Percentiles rank a stretch among this genome's conserved stretches.
These are phyloP conservation scores for Sugiyamaella pinicola DNA, from an alignment of 1,139 yeast species.

Conservation along the genomic window DNA sequence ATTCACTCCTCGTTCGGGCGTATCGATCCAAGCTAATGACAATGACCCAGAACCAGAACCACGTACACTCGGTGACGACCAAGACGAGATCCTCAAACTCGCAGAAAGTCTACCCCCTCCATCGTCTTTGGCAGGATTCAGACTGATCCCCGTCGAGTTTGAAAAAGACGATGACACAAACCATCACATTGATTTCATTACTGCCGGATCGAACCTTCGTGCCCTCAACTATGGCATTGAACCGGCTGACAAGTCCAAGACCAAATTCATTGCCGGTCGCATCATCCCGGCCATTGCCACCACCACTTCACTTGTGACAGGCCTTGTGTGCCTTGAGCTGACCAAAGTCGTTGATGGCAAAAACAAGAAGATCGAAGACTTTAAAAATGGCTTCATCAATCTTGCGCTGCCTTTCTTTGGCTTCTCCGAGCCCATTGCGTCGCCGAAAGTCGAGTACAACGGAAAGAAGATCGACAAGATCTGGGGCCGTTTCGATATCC, in stretches of 20 bases:
- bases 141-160: slow-evolving; percentile 84
- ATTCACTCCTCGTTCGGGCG: slow-evolving; percentile 73
- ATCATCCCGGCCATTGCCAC: slow-evolving; percentile 99
- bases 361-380: slow-evolving; percentile 74
- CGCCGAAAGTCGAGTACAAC: slow-evolving; percentile 80
- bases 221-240: slow-evolving; percentile 84
- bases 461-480: slow-evolving; percentile 77
- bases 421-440: slow-evolving; percentile 91
- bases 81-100: slow-evolving; percentile 50
- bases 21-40: slow-evolving; percentile 85
- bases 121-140: slow-evolving; percentile 82
- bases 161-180: slow-evolving; percentile 97
- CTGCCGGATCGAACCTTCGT: slow-evolving; percentile 96
- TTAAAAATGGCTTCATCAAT: slow-evolving; percentile 91
- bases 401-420: slow-evolving; percentile 96
- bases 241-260: slow-evolving; percentile 61
- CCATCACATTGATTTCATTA: slow-evolving; percentile 92
- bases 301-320: slow-evolving; percentile 95
- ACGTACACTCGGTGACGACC: slow-evolving; percentile 53
- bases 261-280: slow-evolving; percentile 81
- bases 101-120: slow-evolving; percentile 87
- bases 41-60: slow-evolving; percentile 44
- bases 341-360: slow-evolving; percentile 80
- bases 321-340: slow-evolving; percentile 87
- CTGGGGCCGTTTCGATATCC: slow-evolving; percentile 91